Conservation (phyloP, 164 flowering plant genomes). For the Hamamelis virginiana region DNA sequence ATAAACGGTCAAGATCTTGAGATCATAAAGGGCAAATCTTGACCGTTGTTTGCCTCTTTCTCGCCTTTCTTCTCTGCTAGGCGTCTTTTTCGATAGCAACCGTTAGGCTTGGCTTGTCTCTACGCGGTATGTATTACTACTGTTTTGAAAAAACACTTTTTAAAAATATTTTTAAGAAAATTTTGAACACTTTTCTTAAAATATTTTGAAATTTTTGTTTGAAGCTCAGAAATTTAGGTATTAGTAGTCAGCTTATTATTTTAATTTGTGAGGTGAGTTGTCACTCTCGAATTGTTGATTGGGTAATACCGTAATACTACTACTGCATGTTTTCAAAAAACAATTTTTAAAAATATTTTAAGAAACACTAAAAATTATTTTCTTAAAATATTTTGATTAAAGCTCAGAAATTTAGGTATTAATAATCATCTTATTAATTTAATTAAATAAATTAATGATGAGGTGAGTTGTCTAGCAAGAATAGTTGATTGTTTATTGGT, state of each 20-base stretch:
- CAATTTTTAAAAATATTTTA: conserved; percentile 13
- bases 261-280: conserved; percentile 30
- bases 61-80: neutral
- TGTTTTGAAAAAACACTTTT: conserved; percentile 1
- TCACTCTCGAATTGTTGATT: conserved; percentile 32
- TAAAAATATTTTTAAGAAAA: conserved; percentile 5
- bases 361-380: conserved; percentile 6
- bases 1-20: conserved; percentile 17
- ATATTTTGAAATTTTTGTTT: too few species aligned
- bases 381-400: neutral
- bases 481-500: conserved; percentile 15
- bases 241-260: neutral
- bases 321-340: too few species aligned
- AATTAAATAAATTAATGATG: conserved; percentile 8
- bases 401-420: conserved; percentile 27
- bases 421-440: neutral
- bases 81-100: conserved; percentile 28
- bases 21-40: conserved; percentile 11
- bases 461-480: conserved; percentile 48
- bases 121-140: neutral
- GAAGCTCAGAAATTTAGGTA: conserved; percentile 25
- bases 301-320: too few species aligned
- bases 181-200: conserved; percentile 5
- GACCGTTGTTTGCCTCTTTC: conserved; percentile 18
- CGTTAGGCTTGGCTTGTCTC: conserved; percentile 22